Evolutionary conservation across 768 basidiomycete species (phyloP).

Genomic region (Russula brevipes): DNA sequence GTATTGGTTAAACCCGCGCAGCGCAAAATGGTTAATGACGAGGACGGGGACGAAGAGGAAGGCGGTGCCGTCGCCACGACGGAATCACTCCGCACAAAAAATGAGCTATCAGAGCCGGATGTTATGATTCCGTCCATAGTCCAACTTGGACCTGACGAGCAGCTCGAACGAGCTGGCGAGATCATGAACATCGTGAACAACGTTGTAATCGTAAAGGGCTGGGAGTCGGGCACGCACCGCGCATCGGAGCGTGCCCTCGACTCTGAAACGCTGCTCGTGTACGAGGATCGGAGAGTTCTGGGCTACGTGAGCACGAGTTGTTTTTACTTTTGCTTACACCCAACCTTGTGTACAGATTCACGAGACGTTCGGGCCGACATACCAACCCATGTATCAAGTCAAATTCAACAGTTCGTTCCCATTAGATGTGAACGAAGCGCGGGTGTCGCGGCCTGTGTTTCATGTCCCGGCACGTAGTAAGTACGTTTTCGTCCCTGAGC

Average conservation of each 20-base stretch:
- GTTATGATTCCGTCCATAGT: slow-evolving; percentile 59
- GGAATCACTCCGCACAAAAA: slow-evolving; percentile 54
- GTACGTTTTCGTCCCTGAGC: slow-evolving; percentile 75
- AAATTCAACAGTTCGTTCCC: slow-evolving; percentile 68
- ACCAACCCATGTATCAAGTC: slow-evolving; percentile 84
- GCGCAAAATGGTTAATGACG: slow-evolving; percentile 9
- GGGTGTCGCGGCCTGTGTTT: slow-evolving; percentile 61
- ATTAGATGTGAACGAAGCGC: slow-evolving; percentile 51
- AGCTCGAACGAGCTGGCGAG: slow-evolving; percentile 71
- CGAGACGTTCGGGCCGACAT: slow-evolving; percentile 94
- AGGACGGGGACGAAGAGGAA: slow-evolving; percentile 44
- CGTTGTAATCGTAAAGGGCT: slow-evolving; percentile 68
- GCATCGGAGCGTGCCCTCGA: slow-evolving; percentile 68
- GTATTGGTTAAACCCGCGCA: background rate
- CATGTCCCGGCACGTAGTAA: slow-evolving; percentile 76
- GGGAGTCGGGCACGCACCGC: slow-evolving; percentile 40
- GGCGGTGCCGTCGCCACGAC: slow-evolving; percentile 48
- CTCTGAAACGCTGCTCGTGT: slow-evolving; percentile 85
- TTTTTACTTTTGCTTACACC: slow-evolving; percentile 7
- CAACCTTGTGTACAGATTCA: slow-evolving; percentile 54
- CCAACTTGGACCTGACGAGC: slow-evolving; percentile 57
- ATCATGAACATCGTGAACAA: slow-evolving; percentile 69
- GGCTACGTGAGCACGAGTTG: slow-evolving; percentile 63
- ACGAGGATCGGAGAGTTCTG: slow-evolving; percentile 82
- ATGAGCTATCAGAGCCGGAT: slow-evolving; percentile 58